phyloP scores from a whole-genome alignment of 139 green algal genomes.

The Volvox africanus region DNA sequence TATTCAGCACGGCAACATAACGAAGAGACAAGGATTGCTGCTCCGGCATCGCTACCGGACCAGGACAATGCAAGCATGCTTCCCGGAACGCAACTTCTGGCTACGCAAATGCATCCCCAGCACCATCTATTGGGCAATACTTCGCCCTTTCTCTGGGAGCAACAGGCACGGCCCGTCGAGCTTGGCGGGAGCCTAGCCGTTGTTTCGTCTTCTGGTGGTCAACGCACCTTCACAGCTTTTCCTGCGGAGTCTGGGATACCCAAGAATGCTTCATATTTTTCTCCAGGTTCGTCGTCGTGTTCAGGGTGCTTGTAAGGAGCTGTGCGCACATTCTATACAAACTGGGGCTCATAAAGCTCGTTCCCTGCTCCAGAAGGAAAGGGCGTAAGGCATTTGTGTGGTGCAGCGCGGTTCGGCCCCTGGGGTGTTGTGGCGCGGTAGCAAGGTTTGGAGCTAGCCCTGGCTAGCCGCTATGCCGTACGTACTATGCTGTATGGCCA shows the following conservation, averaged over 20 bases:
- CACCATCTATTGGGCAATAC: neutral
- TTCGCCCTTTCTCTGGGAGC: neutral
- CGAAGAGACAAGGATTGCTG: neutral
- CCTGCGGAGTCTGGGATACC: neutral
- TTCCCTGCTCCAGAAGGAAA: too few species aligned
- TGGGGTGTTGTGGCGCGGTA: neutral
- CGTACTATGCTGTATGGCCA: neutral
- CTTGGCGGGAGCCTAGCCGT: slow-evolving; percentile 12
- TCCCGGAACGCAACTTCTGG: neutral
- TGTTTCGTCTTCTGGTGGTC: neutral
- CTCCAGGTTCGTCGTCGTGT: neutral
- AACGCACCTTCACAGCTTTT: neutral
- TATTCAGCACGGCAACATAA: neutral
- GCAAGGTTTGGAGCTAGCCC: neutral
- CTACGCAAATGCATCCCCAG: neutral
- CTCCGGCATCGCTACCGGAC: too few species aligned
- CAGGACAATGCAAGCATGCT: neutral
- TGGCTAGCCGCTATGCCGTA: neutral
- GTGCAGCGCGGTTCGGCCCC: neutral
- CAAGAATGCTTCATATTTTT: neutral
- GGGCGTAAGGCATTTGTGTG: too few species aligned
- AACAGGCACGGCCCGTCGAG: neutral
- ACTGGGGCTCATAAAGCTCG: too few species aligned
- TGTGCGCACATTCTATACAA: neutral
- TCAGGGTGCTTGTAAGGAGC: neutral